Conservation (phyloP, 2,329 filamentous ascomycete species). For the Botrytis pseudocinerea region DNA sequence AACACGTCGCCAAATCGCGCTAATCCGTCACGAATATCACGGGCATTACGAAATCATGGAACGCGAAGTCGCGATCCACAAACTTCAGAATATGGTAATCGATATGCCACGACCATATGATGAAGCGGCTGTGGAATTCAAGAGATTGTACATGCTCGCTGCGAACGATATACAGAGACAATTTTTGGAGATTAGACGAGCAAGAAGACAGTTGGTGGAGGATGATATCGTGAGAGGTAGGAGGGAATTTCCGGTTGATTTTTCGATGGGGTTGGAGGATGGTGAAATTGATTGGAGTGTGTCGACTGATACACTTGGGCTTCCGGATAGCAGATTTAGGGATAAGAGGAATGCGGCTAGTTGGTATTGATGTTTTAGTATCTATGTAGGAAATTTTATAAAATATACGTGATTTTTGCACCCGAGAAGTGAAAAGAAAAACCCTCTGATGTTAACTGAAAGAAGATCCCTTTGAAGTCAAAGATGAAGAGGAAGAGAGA, state of each 20-base stretch:
- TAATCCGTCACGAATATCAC: not conserved
- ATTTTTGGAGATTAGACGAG: slow-evolving; percentile 12
- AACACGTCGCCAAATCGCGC: not conserved
- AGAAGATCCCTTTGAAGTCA: too few species aligned
- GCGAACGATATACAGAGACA: slow-evolving; percentile 13
- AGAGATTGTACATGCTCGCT: not conserved
- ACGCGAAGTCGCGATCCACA: not conserved
- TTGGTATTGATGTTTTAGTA: not conserved
- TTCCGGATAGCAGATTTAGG: not conserved
- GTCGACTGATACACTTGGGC: not conserved
- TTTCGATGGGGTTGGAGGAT: not conserved
- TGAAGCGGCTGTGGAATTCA: not conserved
- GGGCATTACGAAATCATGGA: not conserved
- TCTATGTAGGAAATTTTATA: not conserved
- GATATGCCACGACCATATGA: not conserved
- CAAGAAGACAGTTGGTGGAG: slow-evolving; percentile 4
- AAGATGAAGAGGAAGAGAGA: too few species aligned
- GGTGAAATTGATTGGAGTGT: not conserved
- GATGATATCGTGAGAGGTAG: not conserved
- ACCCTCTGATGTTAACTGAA: not conserved
- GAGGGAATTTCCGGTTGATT: not conserved
- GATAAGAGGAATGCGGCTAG: not conserved
- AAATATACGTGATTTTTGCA: not conserved
- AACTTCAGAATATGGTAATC: not conserved
- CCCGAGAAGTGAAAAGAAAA: not conserved